Evolutionary conservation across 208 protist genomes (phyloP), one percentile per base, ranked within the genome.

Genomic region (Tritrichomonas foetus): DNA sequence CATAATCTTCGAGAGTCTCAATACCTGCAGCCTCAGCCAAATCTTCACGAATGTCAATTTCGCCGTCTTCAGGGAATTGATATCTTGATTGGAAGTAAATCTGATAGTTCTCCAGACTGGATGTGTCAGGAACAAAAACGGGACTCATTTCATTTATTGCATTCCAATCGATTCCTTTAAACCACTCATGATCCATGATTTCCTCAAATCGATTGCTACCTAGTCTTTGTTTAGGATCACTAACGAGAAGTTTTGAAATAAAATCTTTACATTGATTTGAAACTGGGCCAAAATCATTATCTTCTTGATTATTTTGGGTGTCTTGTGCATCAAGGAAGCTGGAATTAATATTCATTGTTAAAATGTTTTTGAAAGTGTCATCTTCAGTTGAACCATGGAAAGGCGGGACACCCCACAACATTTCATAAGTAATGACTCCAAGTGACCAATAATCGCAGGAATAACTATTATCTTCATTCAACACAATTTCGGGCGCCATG

Each of bases 361-460:
- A n/a, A 69, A 69, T 69, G 16, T 69, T 69, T 5, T 33, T 3
- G n/a, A 69, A 69, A n/a, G 27, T 69, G 3, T 69, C 64, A 33
- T 16, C 11, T 25, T 69, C 64, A 69, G 64, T 50, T 49, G 92
- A 3, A 36, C 22, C 92, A 72, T 93, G 64, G n/a, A 57, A 64
- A 55, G 53, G 92, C 8, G 75, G 64, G 13, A 30, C 16, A 0
- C 96, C 96, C n/a, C 95, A 96, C 13, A 97, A 64, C 96, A 97
- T 97, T 80, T 97, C 96, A 94, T 95, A 97, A 49, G 96, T 50
- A 3, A 97, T 82, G 16, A 96, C 96, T 53, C 96, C 96, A 16
- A 97, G 94, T 55, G 74, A 94, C 96, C 96, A 97, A 95, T 95
- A 97, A 94, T 97, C 96, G 9, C 96, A 96, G 36, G 95, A 95